phyloP scores from a whole-genome alignment of 306 rosid genomes.

The Glycyrrhiza uralensis region DNA sequence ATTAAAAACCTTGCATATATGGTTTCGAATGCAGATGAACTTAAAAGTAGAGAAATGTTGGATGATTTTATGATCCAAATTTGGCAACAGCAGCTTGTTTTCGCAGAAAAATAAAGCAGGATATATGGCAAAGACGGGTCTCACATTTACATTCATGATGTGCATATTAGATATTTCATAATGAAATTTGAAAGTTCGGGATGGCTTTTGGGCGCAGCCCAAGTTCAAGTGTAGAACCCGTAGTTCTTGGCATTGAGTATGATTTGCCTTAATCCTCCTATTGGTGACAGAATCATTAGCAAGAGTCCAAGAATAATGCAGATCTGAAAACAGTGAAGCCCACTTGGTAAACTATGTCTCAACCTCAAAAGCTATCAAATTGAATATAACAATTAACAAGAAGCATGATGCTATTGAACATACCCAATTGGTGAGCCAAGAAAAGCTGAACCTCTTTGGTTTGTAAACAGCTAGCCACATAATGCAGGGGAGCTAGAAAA shows the following conservation, averaged over 20 bases:
- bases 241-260: conserved; percentile 53
- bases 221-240: conserved; percentile 37
- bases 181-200: background rate
- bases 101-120: background rate
- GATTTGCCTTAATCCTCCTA: conserved; percentile 62
- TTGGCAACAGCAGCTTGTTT: background rate
- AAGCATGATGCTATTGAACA: conserved; percentile 8
- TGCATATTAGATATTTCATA: background rate
- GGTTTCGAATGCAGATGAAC: no score
- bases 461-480: conserved; percentile 70
- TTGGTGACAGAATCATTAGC: conserved; percentile 64
- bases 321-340: conserved; percentile 38
- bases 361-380: background rate
- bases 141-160: background rate
- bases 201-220: background rate
- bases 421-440: conserved; percentile 76
- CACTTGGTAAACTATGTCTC: background rate
- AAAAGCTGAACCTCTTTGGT: conserved; percentile 53
- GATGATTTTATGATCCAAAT: background rate
- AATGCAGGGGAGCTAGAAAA: conserved; percentile 64
- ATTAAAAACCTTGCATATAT: no score
- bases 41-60: background rate
- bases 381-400: background rate
- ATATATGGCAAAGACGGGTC: background rate
- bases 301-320: conserved; percentile 60